Percentiles rank a stretch among this genome's conserved stretches.
Evolutionary conservation across 2,329 filamentous ascomycete species (phyloP).

Genomic region (Rutstroemia sp.): DNA sequence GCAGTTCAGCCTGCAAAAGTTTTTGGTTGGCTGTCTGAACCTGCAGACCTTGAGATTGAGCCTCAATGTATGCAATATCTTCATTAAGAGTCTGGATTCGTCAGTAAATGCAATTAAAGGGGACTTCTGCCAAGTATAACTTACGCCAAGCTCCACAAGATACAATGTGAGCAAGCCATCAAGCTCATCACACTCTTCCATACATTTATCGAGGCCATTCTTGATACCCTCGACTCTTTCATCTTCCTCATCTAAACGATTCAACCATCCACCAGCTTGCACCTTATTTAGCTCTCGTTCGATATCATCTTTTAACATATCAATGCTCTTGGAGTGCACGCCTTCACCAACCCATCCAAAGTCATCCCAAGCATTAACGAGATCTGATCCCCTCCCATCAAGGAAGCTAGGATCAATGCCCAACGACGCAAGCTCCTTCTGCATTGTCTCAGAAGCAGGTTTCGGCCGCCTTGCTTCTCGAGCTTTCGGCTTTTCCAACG

Average conservation of each 20-base stretch:
- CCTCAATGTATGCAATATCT: constrained; percentile 95
- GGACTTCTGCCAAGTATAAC: constrained; percentile 47
- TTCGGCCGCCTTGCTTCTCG: constrained; percentile 26
- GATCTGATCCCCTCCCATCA: constrained; percentile 69
- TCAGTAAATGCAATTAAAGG: constrained; percentile 17
- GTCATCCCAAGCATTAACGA: constrained; percentile 75
- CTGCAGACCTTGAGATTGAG: constrained; percentile 91
- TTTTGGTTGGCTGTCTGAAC: constrained; percentile 98
- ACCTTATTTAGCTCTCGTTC: constrained; percentile 83
- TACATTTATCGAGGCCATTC: constrained; percentile 77
- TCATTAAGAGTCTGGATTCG: constrained; percentile 72
- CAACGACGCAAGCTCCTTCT: constrained; percentile 37
- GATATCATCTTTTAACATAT: constrained; percentile 74
- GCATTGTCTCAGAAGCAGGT: constrained; percentile 27
- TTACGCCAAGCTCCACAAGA: constrained; percentile 83
- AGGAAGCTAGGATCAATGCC: constrained; percentile 73
- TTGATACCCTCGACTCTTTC: constrained; percentile 84
- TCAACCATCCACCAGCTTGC: constrained; percentile 88
- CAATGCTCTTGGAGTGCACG: constrained; percentile 66
- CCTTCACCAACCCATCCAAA: constrained; percentile 82
- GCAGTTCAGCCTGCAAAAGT: constrained; percentile 76
- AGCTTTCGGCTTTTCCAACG: constrained; percentile 23
- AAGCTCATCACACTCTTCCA: constrained; percentile 90
- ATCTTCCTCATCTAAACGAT: constrained; percentile 77
- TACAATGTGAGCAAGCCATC: constrained; percentile 93